A percentile compares a stretch with the other conserved stretches of the same genome.
Evolutionary conservation across 179 eudicot species (phyloP).

Genomic region (Sideroxylon spinosum): DNA sequence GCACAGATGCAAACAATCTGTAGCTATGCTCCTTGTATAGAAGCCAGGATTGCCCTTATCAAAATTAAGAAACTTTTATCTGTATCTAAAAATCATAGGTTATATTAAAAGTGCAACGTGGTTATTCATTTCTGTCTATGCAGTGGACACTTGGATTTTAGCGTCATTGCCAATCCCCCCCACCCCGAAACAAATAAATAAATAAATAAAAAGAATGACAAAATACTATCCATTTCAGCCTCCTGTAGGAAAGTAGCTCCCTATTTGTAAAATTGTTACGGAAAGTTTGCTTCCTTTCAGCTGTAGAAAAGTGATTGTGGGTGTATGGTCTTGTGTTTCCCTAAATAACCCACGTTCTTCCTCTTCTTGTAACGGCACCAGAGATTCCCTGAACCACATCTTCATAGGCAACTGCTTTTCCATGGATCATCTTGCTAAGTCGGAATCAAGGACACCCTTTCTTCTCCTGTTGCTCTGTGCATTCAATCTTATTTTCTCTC

Average conservation of each 20-base stretch:
- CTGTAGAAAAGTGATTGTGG: background rate
- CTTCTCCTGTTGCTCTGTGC: background rate
- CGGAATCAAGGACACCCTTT: background rate
- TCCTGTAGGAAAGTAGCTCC: background rate
- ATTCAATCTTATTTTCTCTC: background rate
- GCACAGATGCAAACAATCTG: background rate
- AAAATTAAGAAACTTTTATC: background rate
- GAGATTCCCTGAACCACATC: background rate
- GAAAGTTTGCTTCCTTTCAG: background rate
- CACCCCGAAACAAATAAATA: background rate
- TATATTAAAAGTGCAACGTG: background rate
- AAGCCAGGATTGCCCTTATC: slow-evolving; percentile 4
- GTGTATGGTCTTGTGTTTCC: background rate
- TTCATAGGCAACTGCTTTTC: background rate
- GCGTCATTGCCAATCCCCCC: background rate
- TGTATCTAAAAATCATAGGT: background rate
- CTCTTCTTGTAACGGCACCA: background rate
- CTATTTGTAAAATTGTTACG: background rate
- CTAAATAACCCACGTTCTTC: background rate
- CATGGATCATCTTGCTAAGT: background rate
- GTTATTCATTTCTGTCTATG: background rate
- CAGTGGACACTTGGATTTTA: background rate
- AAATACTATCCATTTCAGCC: background rate
- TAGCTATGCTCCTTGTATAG: background rate
- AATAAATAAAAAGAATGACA: no score